phyloP scores from a whole-genome alignment of 1,139 yeast species.

The Yarrowia galli region DNA sequence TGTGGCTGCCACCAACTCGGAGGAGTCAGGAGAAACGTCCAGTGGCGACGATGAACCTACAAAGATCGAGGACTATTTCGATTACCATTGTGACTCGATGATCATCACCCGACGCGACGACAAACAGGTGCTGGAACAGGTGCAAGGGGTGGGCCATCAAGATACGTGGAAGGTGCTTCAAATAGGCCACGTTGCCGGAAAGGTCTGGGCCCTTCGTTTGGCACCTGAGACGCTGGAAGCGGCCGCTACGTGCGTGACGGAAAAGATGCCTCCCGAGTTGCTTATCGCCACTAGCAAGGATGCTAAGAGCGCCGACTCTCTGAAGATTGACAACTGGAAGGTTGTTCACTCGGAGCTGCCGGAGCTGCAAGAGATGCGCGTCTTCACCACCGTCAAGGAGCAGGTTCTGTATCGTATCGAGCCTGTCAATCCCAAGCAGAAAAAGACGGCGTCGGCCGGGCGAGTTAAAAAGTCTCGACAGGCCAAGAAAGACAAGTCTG shows the following conservation, averaged over 20 bases:
- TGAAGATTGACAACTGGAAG: constrained; percentile 28
- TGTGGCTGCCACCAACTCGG: constrained; percentile 15
- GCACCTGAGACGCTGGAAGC: constrained; percentile 3
- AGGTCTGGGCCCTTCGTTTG: constrained; percentile 24
- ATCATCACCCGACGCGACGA: constrained; percentile 9
- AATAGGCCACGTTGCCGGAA: constrained; percentile 44
- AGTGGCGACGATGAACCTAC: constrained; percentile 9
- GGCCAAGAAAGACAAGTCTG: constrained; percentile 35
- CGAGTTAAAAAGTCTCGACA: constrained; percentile 24
- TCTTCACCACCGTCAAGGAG: constrained; percentile 27
- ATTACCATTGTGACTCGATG: constrained; percentile 30
- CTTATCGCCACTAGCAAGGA: constrained; percentile 32
- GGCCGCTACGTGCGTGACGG: constrained; percentile 10
- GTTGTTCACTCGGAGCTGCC: background rate
- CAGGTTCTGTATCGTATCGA: constrained; percentile 32
- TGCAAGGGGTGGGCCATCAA: constrained; percentile 29
- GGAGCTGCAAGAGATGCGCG: background rate
- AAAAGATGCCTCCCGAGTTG: constrained; percentile 24
- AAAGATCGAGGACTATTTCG: constrained; percentile 12
- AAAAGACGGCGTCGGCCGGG: constrained; percentile 14
- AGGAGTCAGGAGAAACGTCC: constrained; percentile 17
- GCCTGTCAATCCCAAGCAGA: constrained; percentile 29
- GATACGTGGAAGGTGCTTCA: constrained; percentile 46
- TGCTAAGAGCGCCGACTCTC: background rate
- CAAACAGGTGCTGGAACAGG: constrained; percentile 12